Conservation (phyloP, 2,329 filamentous ascomycete genomes). For the Penicillium griseofulvum region DNA sequence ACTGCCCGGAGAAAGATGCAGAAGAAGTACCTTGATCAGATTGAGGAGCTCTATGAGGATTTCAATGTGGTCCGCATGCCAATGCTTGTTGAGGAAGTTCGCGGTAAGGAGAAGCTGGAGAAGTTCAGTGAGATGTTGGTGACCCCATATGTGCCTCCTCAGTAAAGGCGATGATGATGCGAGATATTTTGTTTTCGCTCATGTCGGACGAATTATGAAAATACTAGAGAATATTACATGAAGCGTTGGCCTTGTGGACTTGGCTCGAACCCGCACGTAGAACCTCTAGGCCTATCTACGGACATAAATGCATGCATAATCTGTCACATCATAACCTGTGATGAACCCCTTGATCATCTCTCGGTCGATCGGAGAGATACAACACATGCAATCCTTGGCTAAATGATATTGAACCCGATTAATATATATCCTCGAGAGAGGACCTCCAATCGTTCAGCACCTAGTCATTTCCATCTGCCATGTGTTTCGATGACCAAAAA, state of each 20-base stretch:
- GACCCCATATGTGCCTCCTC: neutral
- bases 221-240: conserved; percentile 37
- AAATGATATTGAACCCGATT: neutral
- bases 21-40: conserved; percentile 98
- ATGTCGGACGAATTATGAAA: conserved; percentile 38
- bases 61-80: conserved; percentile 99
- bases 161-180: conserved; percentile 7
- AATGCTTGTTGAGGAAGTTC: conserved; percentile 87
- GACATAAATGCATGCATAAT: neutral
- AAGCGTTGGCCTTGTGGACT: conserved; percentile 11
- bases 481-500: conserved; percentile 13
- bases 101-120: conserved; percentile 90
- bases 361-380: neutral
- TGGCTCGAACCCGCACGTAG: neutral
- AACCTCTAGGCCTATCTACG: neutral
- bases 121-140: conserved; percentile 52
- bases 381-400: neutral
- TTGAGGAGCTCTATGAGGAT: conserved; percentile 96
- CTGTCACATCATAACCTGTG: neutral
- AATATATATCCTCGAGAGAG: neutral
- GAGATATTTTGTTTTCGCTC: conserved; percentile 13
- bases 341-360: neutral
- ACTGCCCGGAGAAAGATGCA: conserved; percentile 96
- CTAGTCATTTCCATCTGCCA: conserved; percentile 10
- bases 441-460: neutral